Evolutionary conservation across 2,329 filamentous ascomycete species (phyloP).

Genomic region (Cladophialophora immunda): DNA sequence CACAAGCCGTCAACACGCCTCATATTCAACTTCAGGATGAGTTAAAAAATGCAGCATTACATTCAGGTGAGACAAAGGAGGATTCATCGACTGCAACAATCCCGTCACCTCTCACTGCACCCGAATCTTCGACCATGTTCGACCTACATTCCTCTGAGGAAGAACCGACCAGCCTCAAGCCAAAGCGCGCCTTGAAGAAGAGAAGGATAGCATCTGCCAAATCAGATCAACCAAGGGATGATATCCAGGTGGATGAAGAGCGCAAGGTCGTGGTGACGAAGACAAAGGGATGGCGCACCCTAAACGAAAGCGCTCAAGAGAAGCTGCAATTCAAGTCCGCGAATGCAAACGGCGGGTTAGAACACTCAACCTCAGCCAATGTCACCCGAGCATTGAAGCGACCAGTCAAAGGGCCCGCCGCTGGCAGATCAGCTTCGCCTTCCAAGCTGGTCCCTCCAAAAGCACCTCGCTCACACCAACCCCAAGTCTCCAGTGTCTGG

Average conservation of each 20-base stretch:
- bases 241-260: background rate
- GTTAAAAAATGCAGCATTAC: background rate
- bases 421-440: constrained; percentile 6
- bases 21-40: background rate
- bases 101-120: constrained; percentile 4
- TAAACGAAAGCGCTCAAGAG: background rate
- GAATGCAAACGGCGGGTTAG: background rate
- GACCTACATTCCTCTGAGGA: constrained; percentile 42
- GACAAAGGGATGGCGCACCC: background rate
- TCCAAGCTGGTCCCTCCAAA: background rate
- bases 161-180: constrained; percentile 22
- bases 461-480: constrained; percentile 9
- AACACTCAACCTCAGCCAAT: constrained; percentile 10
- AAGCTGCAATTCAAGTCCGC: background rate
- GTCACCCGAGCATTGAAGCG: constrained; percentile 10
- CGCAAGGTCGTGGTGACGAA: background rate
- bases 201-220: constrained; percentile 29
- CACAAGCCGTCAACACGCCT: background rate
- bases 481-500: constrained; percentile 23
- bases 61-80: background rate
- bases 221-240: background rate
- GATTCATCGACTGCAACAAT: background rate
- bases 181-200: constrained; percentile 29
- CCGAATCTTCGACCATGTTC: constrained; percentile 32
- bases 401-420: background rate